Base-by-base conservation (phyloP, 176 grass and related monocot species). In the Ensete glaucum region DNA sequence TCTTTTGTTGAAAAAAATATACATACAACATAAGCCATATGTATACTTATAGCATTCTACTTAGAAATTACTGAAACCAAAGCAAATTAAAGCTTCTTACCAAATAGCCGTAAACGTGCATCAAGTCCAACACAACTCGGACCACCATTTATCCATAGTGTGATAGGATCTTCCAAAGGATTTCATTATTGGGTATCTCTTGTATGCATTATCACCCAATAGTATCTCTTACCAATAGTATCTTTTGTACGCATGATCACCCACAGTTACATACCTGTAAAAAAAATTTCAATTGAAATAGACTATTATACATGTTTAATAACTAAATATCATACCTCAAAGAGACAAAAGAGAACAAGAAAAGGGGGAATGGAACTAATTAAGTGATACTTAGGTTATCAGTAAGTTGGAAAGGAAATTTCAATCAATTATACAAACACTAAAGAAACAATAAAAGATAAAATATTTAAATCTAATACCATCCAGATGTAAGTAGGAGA, bases 141-240 rank as follows among this genome's bases (percentile, higher is more conserved):
- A 19, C 90, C 90, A 16, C 90, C 90, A 72, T 84, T 89, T 84
- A 92, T 82, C 76, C 81, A 89, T 26, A 89, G 62, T 34, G 85
- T 69, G 4, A 92, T 10, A 19, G 86, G 86, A 82, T 92, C 89
- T 52, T 77, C n/a, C 7, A 6, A 57, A 76, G 86, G 73, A 62
- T 92, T 78, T 79, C 86, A 23, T 23, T 23, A 0, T 23, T 23
- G 22, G 22, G 19, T 92, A 78, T 59, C 86, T 83, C 54, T 82
- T 80, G 49, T 55, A 54, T 62, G 9, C 56, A 29, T 84, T 71
- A 63, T 64, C 64, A 2, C 86, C 90, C 6, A 89, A 23, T 23
- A 23, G 22, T 23, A 23, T 23, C 22, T 23, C 22, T 23, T 23
- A 23, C 22, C 22, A 23, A 23, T 23, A 23, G 19, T 92, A 78